Conservation (phyloP, 2,329 filamentous ascomycete genomes). For the Trichophaea hybrida region DNA sequence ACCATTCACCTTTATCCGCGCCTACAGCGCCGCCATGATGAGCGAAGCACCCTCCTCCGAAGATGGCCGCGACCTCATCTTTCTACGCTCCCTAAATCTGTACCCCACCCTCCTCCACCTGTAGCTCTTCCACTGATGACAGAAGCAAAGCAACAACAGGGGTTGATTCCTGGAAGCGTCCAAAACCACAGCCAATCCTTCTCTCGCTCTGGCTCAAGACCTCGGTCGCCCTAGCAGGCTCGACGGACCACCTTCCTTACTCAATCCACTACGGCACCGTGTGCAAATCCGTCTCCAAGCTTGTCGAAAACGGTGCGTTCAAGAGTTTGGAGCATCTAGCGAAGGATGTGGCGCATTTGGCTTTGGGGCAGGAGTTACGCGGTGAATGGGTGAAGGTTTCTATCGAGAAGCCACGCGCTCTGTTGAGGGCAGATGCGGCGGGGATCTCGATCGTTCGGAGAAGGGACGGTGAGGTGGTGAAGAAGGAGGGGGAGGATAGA, state of each 20-base stretch:
- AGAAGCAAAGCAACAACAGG: constrained; percentile 18
- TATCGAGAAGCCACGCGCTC: constrained; percentile 25
- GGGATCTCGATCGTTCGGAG: constrained; percentile 24
- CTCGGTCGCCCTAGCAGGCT: constrained; percentile 27
- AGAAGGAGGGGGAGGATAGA: constrained; percentile 21
- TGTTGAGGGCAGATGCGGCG: constrained; percentile 25
- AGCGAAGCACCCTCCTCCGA: constrained; percentile 20
- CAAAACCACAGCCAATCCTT: constrained; percentile 24
- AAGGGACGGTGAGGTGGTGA: constrained; percentile 12
- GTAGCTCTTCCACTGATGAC: constrained; percentile 3
- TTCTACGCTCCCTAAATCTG: constrained; percentile 21
- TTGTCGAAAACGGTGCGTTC: constrained; percentile 23
- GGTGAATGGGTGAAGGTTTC: constrained; percentile 26
- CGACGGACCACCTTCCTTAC: constrained; percentile 27
- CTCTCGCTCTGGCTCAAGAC: constrained; percentile 26
- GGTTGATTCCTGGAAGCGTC: constrained; percentile 24
- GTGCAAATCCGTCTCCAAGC: constrained; percentile 21
- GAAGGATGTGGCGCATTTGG: constrained; percentile 20
- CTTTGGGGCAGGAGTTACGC: constrained; percentile 21
- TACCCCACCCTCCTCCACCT: constrained; percentile 1
- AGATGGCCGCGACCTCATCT: constrained; percentile 23
- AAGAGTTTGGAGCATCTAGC: constrained; percentile 25
- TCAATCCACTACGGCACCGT: constrained; percentile 28
- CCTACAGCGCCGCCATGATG: constrained; percentile 10
- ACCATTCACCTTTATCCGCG: background rate